Evolutionary conservation across 305 asterid genomes (phyloP), one percentile per base, ranked within the genome.

Genomic region (Fraxinus latifolia): DNA sequence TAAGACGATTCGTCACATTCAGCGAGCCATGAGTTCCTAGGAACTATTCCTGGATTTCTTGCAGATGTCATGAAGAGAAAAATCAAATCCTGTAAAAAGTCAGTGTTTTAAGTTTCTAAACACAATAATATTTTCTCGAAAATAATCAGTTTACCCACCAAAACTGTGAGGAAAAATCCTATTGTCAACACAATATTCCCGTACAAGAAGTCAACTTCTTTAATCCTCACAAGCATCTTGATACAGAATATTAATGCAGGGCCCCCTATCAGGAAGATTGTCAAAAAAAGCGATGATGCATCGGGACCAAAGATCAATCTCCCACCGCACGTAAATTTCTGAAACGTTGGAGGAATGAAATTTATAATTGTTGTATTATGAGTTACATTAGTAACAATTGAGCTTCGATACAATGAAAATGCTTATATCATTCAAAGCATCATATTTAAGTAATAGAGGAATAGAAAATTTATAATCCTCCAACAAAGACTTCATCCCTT

Each of bases 11-110:
- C 47, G 17, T 86, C 95, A 14, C 79, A 44, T 29, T 95, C 98
- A 17, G 91, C 89, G 5, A 90, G 95, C 77, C 90, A 78, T 7
- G 88, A 72, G 85, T 90, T 92, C 87, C 97, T 86, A 31, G 98
- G 98, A 32, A 95, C 90, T 83, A 94, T 89, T 80, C 99, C 99
- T 5, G 99, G 98, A 86, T 94, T 87, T 23, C 92, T 87, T 65
- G 95, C 86, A 76, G 98, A 90, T 50, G 99, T 94, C 92, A 95
- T 82, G 92, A 77, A 89, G 39, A 95, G 97, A 86, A 94, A 92
- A 29, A 77, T 83, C 87, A 95, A 89, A 80, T 88, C 96, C 98
- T 95, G 92, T 79, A 86, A 71, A 60, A 71, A 74, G 0, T 14
- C 74, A 17, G 78, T 44, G 5, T n/a, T 37, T 75, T 80, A 77